phyloP scores from a whole-genome alignment of 1,139 yeast species.

The Candida buenavistaensis region DNA sequence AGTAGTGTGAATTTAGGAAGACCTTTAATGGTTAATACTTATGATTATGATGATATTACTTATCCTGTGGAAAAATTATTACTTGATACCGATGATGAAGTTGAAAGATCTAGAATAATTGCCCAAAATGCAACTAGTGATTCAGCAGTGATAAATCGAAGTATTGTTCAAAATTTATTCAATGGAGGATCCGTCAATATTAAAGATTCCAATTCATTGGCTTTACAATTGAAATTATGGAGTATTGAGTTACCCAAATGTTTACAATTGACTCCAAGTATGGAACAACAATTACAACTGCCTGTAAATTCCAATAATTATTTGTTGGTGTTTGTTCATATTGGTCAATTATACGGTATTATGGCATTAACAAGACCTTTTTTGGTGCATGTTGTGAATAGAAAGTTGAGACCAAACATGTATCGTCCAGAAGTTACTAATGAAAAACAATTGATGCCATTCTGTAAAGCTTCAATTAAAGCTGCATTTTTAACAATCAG shows the following conservation, averaged over 20 bases:
- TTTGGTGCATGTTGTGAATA: constrained; percentile 27
- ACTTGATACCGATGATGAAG: constrained; percentile 5
- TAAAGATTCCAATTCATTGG: constrained; percentile 33
- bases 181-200: constrained; percentile 33
- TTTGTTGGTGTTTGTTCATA: constrained; percentile 32
- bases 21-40: constrained; percentile 36
- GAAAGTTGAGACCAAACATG: constrained; percentile 14
- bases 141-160: constrained; percentile 26
- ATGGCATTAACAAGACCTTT: constrained; percentile 47
- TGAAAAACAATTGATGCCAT: constrained; percentile 15
- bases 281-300: constrained; percentile 12
- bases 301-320: constrained; percentile 20
- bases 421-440: constrained; percentile 11
- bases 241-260: constrained; percentile 28
- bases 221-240: constrained; percentile 41
- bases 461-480: constrained; percentile 18
- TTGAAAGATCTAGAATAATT: constrained; percentile 11
- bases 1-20: constrained; percentile 41
- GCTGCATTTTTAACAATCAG: constrained; percentile 17
- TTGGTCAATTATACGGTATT: constrained; percentile 41
- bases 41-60: constrained; percentile 40
- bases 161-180: constrained; percentile 30
- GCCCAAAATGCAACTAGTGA: constrained; percentile 14
- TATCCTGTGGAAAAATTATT: constrained; percentile 3
- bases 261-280: constrained; percentile 14